Conservation (phyloP, 2,329 filamentous ascomycete genomes). For the Cladosporium sp. region DNA sequence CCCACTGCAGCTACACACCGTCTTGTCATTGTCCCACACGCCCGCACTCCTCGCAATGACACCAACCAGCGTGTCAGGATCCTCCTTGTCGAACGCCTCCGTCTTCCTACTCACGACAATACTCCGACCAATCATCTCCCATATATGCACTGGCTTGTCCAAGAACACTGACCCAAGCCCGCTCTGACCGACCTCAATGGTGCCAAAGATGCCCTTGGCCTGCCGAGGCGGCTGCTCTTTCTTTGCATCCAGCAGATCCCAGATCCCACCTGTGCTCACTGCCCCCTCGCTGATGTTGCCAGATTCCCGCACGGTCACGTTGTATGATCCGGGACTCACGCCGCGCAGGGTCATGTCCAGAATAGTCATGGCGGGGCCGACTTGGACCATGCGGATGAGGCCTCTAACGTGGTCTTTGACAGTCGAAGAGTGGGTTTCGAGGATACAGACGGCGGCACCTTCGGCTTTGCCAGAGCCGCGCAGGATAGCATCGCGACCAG, state of each 20-base stretch:
- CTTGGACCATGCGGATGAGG: conserved; percentile 89
- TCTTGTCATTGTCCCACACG: conserved; percentile 99
- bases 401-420: conserved; percentile 71
- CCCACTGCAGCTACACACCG: conserved; percentile 93
- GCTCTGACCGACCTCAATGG: conserved; percentile 67
- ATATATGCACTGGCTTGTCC: conserved; percentile 78
- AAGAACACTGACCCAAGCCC: conserved; percentile 78
- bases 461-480: conserved; percentile 82
- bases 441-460: conserved; percentile 85
- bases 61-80: conserved; percentile 81
- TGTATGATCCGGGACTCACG: conserved; percentile 74
- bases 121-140: conserved; percentile 93
- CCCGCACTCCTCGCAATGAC: conserved; percentile 94
- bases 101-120: conserved; percentile 72
- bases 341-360: conserved; percentile 85
- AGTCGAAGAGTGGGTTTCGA: conserved; percentile 71
- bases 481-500: conserved; percentile 89
- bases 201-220: conserved; percentile 65
- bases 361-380: conserved; percentile 71
- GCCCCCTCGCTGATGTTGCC: conserved; percentile 84
- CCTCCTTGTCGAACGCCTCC: conserved; percentile 58
- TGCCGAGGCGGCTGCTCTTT: conserved; percentile 42
- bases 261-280: conserved; percentile 78
- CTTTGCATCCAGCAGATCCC: conserved; percentile 54
- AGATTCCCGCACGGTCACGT: conserved; percentile 77